Evolutionary conservation across 305 asterid genomes (phyloP).

Genomic region (Andrographis paniculata): DNA sequence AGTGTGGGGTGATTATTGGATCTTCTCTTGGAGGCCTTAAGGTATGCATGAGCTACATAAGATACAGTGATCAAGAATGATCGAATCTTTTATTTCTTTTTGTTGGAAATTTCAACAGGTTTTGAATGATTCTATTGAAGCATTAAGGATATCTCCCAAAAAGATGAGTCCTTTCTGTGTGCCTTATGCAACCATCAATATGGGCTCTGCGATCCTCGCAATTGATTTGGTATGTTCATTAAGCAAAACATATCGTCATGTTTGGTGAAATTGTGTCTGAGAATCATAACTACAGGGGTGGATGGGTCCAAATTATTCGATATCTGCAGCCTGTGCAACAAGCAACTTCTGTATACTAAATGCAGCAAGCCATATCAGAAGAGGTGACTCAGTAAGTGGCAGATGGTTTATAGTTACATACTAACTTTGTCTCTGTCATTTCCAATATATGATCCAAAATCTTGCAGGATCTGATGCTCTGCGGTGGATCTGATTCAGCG

Average conservation of each 20-base stretch:
- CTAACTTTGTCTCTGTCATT: not conserved
- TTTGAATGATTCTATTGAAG: conserved; percentile 31
- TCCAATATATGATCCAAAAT: no score
- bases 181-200: conserved; percentile 38
- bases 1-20: conserved; percentile 37
- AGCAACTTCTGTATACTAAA: conserved; percentile 37
- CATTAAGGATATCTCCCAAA: conserved; percentile 31
- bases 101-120: conserved; percentile 23
- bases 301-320: conserved; percentile 46
- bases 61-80: not conserved
- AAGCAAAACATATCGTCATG: not conserved
- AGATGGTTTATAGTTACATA: not conserved
- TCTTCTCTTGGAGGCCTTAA: conserved; percentile 37
- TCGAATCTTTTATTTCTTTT: conserved; percentile 2
- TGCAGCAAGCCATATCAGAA: conserved; percentile 33
- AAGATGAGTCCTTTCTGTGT: conserved; percentile 44
- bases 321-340: conserved; percentile 41
- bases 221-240: conserved; percentile 29
- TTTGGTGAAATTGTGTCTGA: not conserved
- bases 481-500: conserved; percentile 29
- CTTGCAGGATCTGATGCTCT: not conserved
- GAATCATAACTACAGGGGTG: conserved; percentile 25
- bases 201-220: conserved; percentile 42
- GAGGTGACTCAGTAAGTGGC: conserved; percentile 35
- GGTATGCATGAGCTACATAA: conserved; percentile 15